Conservation (phyloP, 2,329 filamentous ascomycete species). For the Cercospora zeae-maydis region DNA sequence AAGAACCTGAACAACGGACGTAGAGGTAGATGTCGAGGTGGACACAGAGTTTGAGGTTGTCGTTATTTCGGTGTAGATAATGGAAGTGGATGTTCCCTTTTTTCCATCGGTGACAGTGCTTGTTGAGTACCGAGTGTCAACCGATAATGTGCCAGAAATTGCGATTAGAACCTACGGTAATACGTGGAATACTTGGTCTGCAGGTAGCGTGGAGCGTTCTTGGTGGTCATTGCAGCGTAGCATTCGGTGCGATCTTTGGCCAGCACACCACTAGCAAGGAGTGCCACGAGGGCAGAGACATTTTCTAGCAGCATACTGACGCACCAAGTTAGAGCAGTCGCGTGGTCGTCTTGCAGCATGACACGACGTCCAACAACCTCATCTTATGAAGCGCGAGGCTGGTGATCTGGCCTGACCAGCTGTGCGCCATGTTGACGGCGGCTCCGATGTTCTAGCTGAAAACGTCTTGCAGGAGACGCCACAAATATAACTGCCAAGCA, state of each 20-base stretch:
- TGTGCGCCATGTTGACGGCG: background rate
- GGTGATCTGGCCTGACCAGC: background rate
- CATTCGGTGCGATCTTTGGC: background rate
- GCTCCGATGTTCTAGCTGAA: background rate
- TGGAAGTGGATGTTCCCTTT: background rate
- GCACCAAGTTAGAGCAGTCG: background rate
- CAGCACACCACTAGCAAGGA: background rate
- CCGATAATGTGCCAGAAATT: background rate
- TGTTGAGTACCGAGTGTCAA: background rate
- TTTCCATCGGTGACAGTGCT: background rate
- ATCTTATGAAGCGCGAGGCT: background rate
- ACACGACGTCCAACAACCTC: background rate
- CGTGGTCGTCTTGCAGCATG: background rate
- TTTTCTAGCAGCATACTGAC: background rate
- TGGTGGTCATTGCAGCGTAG: background rate
- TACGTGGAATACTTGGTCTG: background rate
- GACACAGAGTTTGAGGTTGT: background rate
- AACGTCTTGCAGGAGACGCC: background rate
- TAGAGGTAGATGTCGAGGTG: background rate
- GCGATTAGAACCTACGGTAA: background rate
- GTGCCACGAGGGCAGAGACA: background rate
- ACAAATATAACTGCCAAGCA: background rate
- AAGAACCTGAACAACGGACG: background rate
- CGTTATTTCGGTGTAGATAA: background rate
- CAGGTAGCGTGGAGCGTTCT: background rate